A percentile compares a stretch with the other conserved stretches of the same genome.
Evolutionary conservation across 1,139 yeast species (phyloP).

Genomic region (Torulaspora pretoriensis): DNA sequence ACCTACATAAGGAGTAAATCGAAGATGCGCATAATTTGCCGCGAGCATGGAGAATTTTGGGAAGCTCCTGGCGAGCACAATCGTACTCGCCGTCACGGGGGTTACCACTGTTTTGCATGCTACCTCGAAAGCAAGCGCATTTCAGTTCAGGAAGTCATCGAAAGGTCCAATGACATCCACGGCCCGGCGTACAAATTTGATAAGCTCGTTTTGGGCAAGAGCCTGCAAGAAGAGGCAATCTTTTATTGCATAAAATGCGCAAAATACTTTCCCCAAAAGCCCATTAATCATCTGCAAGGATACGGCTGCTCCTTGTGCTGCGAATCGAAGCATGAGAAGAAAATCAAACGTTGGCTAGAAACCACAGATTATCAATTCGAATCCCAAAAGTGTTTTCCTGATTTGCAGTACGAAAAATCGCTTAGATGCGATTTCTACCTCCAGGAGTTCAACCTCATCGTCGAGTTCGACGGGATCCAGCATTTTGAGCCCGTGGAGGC

Average conservation of each 20-base stretch:
- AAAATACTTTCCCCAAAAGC: not conserved
- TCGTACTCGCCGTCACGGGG: not conserved
- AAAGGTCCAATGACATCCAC: not conserved
- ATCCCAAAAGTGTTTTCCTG: not conserved
- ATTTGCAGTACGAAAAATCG: not conserved
- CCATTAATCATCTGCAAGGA: constrained; percentile 1
- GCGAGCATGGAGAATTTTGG: constrained; percentile 2
- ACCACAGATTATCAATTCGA: not conserved
- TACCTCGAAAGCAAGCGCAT: constrained; percentile 1
- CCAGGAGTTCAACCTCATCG: not conserved
- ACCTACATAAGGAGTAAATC: not conserved
- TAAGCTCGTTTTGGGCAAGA: not conserved
- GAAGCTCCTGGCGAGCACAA: not conserved
- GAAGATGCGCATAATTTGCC: constrained; percentile 2
- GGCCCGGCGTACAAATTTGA: constrained; percentile 1
- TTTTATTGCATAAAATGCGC: not conserved
- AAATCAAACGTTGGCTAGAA: not conserved
- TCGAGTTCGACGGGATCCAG: constrained; percentile 1
- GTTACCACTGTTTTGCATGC: not conserved
- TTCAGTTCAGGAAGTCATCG: not conserved
- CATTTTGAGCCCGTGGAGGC: constrained; percentile 3
- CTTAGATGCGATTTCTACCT: constrained; percentile 1
- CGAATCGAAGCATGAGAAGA: not conserved
- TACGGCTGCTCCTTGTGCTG: not conserved
- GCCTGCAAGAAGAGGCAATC: not conserved